Evolutionary conservation across 176 grass and related monocot genomes (phyloP).

Genomic region (Zizania latifolia): DNA sequence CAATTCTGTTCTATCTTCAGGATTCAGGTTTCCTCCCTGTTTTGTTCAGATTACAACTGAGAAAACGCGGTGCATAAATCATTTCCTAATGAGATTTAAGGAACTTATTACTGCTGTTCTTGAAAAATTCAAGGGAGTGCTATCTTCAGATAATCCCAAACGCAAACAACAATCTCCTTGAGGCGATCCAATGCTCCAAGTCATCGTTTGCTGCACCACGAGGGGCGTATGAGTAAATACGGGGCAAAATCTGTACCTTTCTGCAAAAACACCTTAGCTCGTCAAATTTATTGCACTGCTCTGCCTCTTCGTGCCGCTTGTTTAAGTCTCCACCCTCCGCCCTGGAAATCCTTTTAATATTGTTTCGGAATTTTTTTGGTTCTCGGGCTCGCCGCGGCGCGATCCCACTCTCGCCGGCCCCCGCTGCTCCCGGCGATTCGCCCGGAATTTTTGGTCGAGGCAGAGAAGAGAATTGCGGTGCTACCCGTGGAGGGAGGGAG

Average conservation of each 20-base stretch:
- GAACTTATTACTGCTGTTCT: not conserved
- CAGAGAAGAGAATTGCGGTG: conserved; percentile 21
- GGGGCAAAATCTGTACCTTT: not conserved
- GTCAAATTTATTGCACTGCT: conserved; percentile 45
- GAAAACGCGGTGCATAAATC: not conserved
- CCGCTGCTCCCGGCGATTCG: conserved; percentile 30
- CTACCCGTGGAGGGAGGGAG: not conserved
- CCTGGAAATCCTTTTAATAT: conserved; percentile 17
- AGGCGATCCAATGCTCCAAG: conserved; percentile 22
- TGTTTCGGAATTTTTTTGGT: conserved; percentile 40
- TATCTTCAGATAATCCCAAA: not conserved
- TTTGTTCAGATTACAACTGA: not conserved
- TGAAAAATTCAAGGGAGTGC: not conserved
- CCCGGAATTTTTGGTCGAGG: conserved; percentile 18
- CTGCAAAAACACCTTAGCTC: not conserved
- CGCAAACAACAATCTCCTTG: not conserved
- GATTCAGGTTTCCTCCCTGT: not conserved
- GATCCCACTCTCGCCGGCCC: conserved; percentile 33
- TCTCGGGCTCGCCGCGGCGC: conserved; percentile 37
- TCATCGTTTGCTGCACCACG: conserved; percentile 20
- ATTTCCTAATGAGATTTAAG: not conserved
- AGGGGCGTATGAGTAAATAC: conserved; percentile 22
- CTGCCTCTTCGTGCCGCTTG: conserved; percentile 31
- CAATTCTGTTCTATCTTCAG: not conserved
- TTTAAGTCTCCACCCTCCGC: conserved; percentile 33